phyloP scores from a whole-genome alignment of 1,139 yeast genomes.

The Saccharomyces hybrid region DNA sequence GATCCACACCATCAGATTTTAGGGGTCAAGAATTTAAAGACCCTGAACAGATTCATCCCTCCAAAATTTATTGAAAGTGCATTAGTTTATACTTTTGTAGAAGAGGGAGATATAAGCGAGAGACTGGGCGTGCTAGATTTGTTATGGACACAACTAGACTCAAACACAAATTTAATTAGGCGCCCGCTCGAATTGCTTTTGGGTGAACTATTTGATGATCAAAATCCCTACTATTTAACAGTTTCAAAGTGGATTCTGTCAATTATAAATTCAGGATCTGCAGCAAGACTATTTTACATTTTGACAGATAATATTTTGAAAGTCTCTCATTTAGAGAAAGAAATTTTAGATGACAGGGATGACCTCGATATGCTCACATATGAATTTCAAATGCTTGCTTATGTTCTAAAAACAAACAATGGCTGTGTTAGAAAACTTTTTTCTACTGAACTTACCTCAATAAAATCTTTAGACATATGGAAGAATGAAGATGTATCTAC shows the following conservation, averaged over 20 bases:
- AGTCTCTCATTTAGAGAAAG: constrained; percentile 21
- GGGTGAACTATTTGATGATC: constrained; percentile 47
- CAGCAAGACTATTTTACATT: constrained; percentile 53
- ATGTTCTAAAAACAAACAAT: constrained; percentile 42
- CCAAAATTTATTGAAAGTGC: constrained; percentile 53
- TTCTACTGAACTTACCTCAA: constrained; percentile 48
- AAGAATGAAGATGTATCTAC: constrained; percentile 49
- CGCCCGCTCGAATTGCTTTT: constrained; percentile 63
- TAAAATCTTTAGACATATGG: constrained; percentile 33
- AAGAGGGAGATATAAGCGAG: constrained; percentile 34
- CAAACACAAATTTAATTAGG: constrained; percentile 40
- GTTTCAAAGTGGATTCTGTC: constrained; percentile 51
- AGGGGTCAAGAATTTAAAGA: constrained; percentile 22
- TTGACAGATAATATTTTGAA: constrained; percentile 24
- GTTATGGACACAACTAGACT: constrained; percentile 55
- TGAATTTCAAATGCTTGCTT: constrained; percentile 44
- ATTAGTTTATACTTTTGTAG: constrained; percentile 41
- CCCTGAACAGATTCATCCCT: constrained; percentile 20
- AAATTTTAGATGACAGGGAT: constrained; percentile 34
- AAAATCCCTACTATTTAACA: constrained; percentile 39
- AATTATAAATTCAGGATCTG: constrained; percentile 46
- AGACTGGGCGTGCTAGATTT: constrained; percentile 45
- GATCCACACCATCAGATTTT: constrained; percentile 32
- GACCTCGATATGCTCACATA: constrained; percentile 58
- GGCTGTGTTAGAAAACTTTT: constrained; percentile 41